Base-by-base conservation (phyloP, 2,329 filamentous ascomycete genomes). In the Xylariales sp. region DNA sequence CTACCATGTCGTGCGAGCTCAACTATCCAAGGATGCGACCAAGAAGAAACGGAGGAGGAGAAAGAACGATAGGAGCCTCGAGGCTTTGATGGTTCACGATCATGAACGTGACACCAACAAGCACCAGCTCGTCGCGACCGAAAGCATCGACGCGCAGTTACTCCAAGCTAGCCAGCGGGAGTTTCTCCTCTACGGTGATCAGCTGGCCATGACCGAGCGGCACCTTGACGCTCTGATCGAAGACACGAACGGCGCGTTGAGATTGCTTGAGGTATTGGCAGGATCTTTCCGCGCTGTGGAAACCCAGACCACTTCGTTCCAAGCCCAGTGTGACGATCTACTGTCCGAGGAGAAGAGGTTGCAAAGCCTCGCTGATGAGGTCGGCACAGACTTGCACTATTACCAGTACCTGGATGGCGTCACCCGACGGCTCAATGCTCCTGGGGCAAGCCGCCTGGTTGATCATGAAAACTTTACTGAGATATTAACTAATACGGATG, bases 391-490 rank as follows among this genome's bases (percentile, higher is more conserved):
- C 51, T 69, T 96, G n/a, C 83, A 90, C 55, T 96, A 95, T 62
- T 98, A 98, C 60, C 80, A 85, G 15, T 96, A 95, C 56, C 74
- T 98, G 5, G 93, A 98, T 47, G 89, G 84, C 32, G 89, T 91
- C 43, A 95, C 89, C 0, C 78, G 90, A 39, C 78, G 89, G 12
- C 77, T 98, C 41, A 97, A 97, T 67, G 90, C 90, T 1, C 90
- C 93, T 0, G 89, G 90, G 1, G 90, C 91, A 15, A 83, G 87
- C 33, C 88, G 84, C 40, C 72, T 95, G 39, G 90, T 96, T 13
- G 85, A 90, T 31, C 83, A 84, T 40, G 81, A 84, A 35, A 85
- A 86, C 30, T 96, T 97, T 55, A 81, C 85, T 3, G 87, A 95
- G 37, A 94, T 97, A 72, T 68, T 98, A 33, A 75, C 78, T 32